Evolutionary conservation across 164 flowering plant species (phyloP).

Genomic region (Kalanchoe fedtschenkoi): DNA sequence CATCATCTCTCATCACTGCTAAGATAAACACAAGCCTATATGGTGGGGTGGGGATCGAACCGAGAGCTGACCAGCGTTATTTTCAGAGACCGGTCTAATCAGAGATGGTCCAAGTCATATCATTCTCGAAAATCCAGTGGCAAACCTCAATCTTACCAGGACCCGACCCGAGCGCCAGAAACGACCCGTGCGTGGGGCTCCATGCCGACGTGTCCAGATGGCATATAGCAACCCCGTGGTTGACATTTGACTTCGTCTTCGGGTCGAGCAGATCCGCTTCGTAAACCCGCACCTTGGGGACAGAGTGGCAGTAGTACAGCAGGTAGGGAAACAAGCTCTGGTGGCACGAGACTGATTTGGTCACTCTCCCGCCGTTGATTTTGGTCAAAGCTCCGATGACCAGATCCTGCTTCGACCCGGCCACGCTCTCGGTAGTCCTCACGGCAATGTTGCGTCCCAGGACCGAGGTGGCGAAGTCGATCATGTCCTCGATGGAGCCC

Average conservation of each 20-base stretch:
- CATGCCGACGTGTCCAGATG: conserved; percentile 61
- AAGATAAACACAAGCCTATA: not conserved
- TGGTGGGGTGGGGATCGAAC: not conserved
- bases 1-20: not conserved
- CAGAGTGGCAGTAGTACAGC: conserved; percentile 69
- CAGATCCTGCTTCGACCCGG: conserved; percentile 36
- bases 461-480: conserved; percentile 57
- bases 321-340: conserved; percentile 63
- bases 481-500: conserved; percentile 61
- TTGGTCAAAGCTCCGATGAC: conserved; percentile 41
- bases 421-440: conserved; percentile 34
- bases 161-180: conserved; percentile 46
- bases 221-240: conserved; percentile 66
- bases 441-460: conserved; percentile 43
- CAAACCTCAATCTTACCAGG: conserved; percentile 72
- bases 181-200: conserved; percentile 60
- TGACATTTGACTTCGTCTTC: conserved; percentile 34
- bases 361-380: conserved; percentile 54
- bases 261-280: conserved; percentile 52
- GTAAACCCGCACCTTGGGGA: conserved; percentile 66
- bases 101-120: conserved; percentile 53
- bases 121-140: conserved; percentile 75
- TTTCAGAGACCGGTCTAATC: conserved; percentile 18
- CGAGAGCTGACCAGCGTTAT: not conserved
- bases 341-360: conserved; percentile 60